These are phyloP conservation scores for Vanrija pseudolonga DNA, from an alignment of 1,284 basidiomycete species.

Conservation along the genomic window DNA sequence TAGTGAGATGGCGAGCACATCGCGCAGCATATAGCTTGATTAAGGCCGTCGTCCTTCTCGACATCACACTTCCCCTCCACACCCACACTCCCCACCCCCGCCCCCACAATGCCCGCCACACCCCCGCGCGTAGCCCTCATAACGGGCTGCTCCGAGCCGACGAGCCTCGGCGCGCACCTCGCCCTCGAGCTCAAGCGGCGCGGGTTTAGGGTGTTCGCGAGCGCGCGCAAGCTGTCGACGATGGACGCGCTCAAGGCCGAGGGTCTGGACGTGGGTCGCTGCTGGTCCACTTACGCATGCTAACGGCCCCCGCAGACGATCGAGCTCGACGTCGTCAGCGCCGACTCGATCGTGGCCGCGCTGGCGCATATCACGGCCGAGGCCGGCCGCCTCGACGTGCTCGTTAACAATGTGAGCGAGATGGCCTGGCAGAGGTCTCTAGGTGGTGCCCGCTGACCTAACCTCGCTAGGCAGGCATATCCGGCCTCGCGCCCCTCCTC, in stretches of 20 bases:
- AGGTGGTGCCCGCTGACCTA: too few species aligned
- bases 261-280: background rate
- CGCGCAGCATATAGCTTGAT: too few species aligned
- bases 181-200: conserved; percentile 10
- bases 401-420: conserved; percentile 19
- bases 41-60: too few species aligned
- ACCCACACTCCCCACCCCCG: too few species aligned
- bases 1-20: too few species aligned
- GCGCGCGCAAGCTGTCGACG: conserved; percentile 10
- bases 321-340: conserved; percentile 12
- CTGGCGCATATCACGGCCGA: background rate
- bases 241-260: background rate
- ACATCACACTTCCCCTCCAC: too few species aligned
- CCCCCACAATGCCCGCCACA: too few species aligned
- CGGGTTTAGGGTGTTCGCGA: conserved; percentile 13
- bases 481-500: conserved; percentile 1
- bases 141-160: conserved; percentile 16
- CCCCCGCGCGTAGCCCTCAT: conserved; percentile 12
- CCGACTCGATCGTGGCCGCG: conserved; percentile 7
- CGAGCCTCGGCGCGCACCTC: conserved; percentile 8
- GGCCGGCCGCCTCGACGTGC: conserved; percentile 13
- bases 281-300: background rate
- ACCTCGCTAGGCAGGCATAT: background rate
- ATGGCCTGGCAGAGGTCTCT: too few species aligned
- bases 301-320: background rate